Percentiles rank a stretch among this genome's conserved stretches.
These are phyloP conservation scores for Peronospora farinosa DNA, from an alignment of 352 stramenopile species.

Conservation along the genomic window DNA sequence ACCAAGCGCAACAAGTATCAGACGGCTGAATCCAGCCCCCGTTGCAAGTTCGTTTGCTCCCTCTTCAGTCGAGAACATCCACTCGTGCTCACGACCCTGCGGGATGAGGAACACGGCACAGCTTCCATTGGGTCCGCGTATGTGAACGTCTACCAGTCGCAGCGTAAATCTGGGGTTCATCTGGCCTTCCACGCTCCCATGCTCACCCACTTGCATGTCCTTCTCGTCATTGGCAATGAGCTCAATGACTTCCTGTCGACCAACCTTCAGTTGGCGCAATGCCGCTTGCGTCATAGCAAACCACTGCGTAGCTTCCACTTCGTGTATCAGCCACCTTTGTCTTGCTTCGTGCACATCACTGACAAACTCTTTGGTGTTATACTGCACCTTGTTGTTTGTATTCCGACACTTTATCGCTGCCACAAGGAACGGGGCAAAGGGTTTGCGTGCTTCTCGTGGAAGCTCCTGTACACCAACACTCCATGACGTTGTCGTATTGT, in stretches of 20 bases:
- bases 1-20: slow-evolving; percentile 64
- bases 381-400: slow-evolving; percentile 25
- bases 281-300: slow-evolving; percentile 49
- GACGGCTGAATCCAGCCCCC: slow-evolving; percentile 56
- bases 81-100: slow-evolving; percentile 77
- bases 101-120: slow-evolving; percentile 74
- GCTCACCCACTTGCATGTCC: slow-evolving; percentile 12
- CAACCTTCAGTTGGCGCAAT: slow-evolving; percentile 44
- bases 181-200: slow-evolving; percentile 13
- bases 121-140: slow-evolving; percentile 43
- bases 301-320: slow-evolving; percentile 56
- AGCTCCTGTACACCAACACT: slow-evolving; percentile 39
- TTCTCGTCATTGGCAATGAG: slow-evolving; percentile 43
- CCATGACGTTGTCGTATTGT: slow-evolving; percentile 12
- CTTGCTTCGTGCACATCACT: slow-evolving; percentile 20
- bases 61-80: slow-evolving; percentile 69
- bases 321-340: slow-evolving; percentile 47
- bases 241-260: slow-evolving; percentile 48
- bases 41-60: slow-evolving; percentile 53
- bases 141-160: slow-evolving; percentile 47
- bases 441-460: slow-evolving; percentile 36
- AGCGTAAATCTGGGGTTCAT: slow-evolving; percentile 50
- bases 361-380: slow-evolving; percentile 42
- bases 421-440: slow-evolving; percentile 49
- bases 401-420: slow-evolving; percentile 35